Evolutionary conservation across 345 rosid species (phyloP), one percentile per base, ranked within the genome.

Genomic region (Eucalyptus sp.): DNA sequence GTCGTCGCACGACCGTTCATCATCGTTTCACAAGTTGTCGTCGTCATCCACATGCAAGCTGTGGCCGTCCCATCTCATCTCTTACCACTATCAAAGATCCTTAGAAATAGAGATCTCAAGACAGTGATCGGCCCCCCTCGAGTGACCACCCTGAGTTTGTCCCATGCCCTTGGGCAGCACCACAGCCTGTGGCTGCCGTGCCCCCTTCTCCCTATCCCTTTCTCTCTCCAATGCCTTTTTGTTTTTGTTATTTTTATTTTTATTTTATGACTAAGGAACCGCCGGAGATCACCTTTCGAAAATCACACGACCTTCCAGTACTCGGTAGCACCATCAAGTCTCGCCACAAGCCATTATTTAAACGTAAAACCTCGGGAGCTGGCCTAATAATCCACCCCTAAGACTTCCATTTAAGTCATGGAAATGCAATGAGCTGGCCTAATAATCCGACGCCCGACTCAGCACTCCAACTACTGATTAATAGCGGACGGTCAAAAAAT

Each of bases 181-280:
- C 11, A 18, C 41, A 3, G 79, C 22, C 24, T 0, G 12, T 3
- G 80, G 44, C 37, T 17, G 80, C 24, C 11, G 12, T 8, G 7
- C 4, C 24, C 68, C 43, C 22, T 17, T 17, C 43, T 33, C 80
- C 8, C 79, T 10, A 68, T 31, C 12, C 22, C 5, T 31, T 68
- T 16, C 44, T 33, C 44, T 68, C 24, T 37, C 80, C 80, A 66
- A 31, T 31, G 80, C 43, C 16, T 16, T 17, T 1, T 16, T 66
- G 4, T 37, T 3, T 37, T 37, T 37, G n/a, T 37, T 37, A 37
- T 37, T n/a, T n/a, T 13, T 13, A 0, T 2, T 15, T 31, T 7
- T 66, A 31, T 68, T 8, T 5, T 3, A 17, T 5, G 41, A 41
- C 5, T 1, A 1, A 4, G 1, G 5, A 41, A 41, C 5, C 4